Base-by-base conservation (phyloP, 2,329 filamentous ascomycete genomes). In the Trichoderma arundinaceum region DNA sequence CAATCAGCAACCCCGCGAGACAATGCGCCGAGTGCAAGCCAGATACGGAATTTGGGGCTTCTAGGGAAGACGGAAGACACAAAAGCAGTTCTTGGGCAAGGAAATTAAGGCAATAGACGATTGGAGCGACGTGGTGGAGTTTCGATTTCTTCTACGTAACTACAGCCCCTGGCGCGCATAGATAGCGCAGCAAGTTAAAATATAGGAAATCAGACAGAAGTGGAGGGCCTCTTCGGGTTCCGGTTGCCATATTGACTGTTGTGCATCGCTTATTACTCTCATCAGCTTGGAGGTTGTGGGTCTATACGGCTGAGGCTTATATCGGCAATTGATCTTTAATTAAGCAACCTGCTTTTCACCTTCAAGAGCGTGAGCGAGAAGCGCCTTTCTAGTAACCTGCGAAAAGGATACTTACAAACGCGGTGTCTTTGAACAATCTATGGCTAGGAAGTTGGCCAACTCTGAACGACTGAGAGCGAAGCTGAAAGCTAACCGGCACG, bases 31-130 rank as follows among this genome's bases (percentile, higher is more conserved):
- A 93, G 87, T 69, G 91, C 91, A 5, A 92, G 91, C 67, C 88
- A 95, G 82, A 96, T 98, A 84, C 86, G 92, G 78, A 93, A 90
- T 77, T 78, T 98, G 68, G 94, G 94, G 51, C 79, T 97, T 70
- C 75, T 98, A 72, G 89, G 90, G 74, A 92, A 92, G 78, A 90
- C 95, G 71, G 91, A 96, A 72, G 91, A 95, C 72, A 87, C 89
- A 64, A 87, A 89, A 76, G 84, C 85, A 75, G 83, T 87, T 65
- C 71, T 86, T 58, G 80, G 79, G 41, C 74, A 73, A 43, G 48
- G 44, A 64, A 73, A 65, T 53, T 76, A 73, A 69, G 65, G 43
- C 51, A 28, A 51, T 38, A 46, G 46, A 48, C 39, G 33, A 22
- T 65, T 54, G 35, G n/a, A 57, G 94, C 93, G 75, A 22, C 49